Evolutionary conservation across 345 rosid genomes (phyloP).

Genomic region (Pistacia vera): DNA sequence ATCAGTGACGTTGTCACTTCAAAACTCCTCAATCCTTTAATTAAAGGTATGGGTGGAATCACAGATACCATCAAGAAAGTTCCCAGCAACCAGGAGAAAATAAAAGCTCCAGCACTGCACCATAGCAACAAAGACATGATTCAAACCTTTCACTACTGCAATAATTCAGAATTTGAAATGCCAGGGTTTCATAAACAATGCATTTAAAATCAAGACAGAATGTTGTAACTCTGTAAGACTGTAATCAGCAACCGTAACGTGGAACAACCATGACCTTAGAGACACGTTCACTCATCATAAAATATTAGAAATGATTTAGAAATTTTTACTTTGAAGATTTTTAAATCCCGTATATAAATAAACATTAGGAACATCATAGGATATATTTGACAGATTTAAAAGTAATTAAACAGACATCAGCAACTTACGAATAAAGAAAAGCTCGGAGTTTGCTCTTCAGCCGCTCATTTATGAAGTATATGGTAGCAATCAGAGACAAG

Average conservation of each 20-base stretch:
- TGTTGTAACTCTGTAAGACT: neutral
- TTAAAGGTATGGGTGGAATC: slow-evolving; percentile 82
- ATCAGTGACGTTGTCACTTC: slow-evolving; percentile 84
- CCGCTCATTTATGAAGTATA: slow-evolving; percentile 76
- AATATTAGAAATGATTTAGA: neutral
- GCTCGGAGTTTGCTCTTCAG: slow-evolving; percentile 75
- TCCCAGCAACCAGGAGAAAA: slow-evolving; percentile 84
- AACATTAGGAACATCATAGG: neutral
- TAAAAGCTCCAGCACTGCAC: slow-evolving; percentile 79
- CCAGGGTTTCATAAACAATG: neutral
- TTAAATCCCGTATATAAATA: neutral
- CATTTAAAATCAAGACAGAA: neutral
- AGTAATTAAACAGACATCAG: slow-evolving; percentile 3
- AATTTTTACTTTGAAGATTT: slow-evolving; percentile 2
- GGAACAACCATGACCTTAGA: neutral
- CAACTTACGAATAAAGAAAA: slow-evolving; percentile 72
- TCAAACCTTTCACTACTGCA: slow-evolving; percentile 3
- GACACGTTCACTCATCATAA: neutral
- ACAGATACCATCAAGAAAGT: slow-evolving; percentile 96
- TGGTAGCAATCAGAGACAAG: slow-evolving; percentile 70
- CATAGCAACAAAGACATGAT: slow-evolving; percentile 22
- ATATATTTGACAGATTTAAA: neutral
- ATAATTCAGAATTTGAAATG: slow-evolving; percentile 13
- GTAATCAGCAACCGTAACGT: neutral
- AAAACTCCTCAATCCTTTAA: slow-evolving; percentile 81